Percentiles rank a stretch among this genome's conserved stretches.
These are phyloP conservation scores for Zygnema cylindricum DNA, from an alignment of 139 green algal species.

Conservation along the genomic window DNA sequence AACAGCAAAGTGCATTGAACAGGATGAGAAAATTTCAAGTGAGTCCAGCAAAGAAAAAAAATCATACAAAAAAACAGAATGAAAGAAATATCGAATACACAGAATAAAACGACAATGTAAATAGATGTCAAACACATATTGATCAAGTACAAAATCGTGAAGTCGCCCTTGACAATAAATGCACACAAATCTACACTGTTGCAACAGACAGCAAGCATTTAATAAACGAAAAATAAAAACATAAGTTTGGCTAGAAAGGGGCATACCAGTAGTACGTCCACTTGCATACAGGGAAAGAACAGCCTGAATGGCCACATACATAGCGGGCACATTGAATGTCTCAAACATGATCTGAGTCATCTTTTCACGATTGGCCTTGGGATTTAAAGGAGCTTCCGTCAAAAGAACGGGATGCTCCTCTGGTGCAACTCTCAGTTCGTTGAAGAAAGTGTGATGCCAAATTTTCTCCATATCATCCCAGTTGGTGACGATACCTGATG, in stretches of 20 bases:
- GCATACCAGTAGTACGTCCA: constrained; percentile 62
- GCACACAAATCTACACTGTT: no score
- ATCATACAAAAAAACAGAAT: no score
- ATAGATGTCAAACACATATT: no score
- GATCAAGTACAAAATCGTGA: no score
- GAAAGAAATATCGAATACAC: no score
- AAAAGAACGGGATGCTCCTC: constrained; percentile 70
- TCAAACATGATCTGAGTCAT: constrained; percentile 75
- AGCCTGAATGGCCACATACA: constrained; percentile 68
- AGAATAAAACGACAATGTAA: no score
- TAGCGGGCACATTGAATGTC: constrained; percentile 68
- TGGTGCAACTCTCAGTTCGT: constrained; percentile 69
- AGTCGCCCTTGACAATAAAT: no score
- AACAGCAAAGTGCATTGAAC: no score
- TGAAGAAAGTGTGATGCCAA: constrained; percentile 73
- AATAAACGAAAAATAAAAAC: neutral
- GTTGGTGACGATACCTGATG: constrained; percentile 69
- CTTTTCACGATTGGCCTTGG: constrained; percentile 69
- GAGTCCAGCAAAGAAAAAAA: no score
- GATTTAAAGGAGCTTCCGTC: constrained; percentile 66
- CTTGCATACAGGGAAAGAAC: constrained; percentile 66
- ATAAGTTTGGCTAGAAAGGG: neutral
- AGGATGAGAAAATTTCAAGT: no score
- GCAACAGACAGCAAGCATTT: neutral
- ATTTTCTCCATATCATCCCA: constrained; percentile 74